Evolutionary conservation across 345 rosid species (phyloP), one percentile per base, ranked within the genome.

Genomic region (Lumnitzera racemosa): DNA sequence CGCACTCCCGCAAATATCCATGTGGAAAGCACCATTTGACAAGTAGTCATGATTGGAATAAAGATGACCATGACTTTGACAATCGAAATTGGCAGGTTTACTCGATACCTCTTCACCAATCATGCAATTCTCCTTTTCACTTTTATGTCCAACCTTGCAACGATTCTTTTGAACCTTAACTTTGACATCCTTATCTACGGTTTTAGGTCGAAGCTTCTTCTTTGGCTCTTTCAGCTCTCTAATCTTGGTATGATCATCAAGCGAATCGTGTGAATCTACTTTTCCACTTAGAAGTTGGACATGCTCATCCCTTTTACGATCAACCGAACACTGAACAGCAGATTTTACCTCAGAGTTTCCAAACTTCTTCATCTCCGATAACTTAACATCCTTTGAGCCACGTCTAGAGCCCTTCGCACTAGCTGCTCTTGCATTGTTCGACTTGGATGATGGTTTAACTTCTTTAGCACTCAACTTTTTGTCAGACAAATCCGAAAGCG

Each of bases 401-500:
- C 43, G 7, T 36, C 11, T 36, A 4, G 10, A 36, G 6, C 2
- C 43, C 7, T 36, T 36, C 43, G 7, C 43, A 36, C 10, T 9
- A 36, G 43, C 43, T 9, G 43, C 10, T 9, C 11, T 36, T 36
- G 43, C 43, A 9, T 36, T 36, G 7, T 56, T 16, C n/a, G 59
- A 56, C 49, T 16, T 9, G 4, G 83, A 79, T 12, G 82, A 80
- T 23, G 88, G 79, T 70, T 84, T 89, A 50, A 78, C 78, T 74
- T 84, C 96, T 51, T 84, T 69, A 64, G 76, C 78, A 59, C 78
- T 85, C 56, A 85, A 87, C 64, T 83, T 78, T 72, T 83, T 80
- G 51, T 85, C 88, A 20, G 96, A 88, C 61, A 83, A 86, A 56
- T 87, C 87, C 15, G 78, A 86, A 63, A 69, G 52, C 3, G 77